phyloP scores from a whole-genome alignment of 306 rosid species.

The Sindora glabra region DNA sequence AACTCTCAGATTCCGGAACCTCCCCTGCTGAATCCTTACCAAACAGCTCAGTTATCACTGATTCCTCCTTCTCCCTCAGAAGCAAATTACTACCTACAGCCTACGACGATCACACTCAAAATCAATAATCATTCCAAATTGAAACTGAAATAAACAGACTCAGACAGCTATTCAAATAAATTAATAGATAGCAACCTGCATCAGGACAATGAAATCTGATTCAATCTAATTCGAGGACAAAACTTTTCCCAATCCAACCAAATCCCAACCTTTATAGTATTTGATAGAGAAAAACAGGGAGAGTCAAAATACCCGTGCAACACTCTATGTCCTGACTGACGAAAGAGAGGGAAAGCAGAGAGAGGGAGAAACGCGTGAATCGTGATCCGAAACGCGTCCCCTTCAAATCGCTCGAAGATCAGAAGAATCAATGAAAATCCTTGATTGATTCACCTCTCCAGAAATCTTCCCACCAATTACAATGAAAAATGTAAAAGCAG shows the following conservation, averaged over 20 bases:
- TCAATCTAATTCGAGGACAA: not conserved
- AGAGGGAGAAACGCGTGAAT: not conserved
- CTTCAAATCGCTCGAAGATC: not conserved
- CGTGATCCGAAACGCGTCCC: not conserved
- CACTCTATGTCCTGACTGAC: not conserved
- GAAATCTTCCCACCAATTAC: too few relatives aligned
- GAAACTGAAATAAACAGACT: too few relatives aligned
- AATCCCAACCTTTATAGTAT: not conserved
- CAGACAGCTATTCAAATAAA: too few relatives aligned
- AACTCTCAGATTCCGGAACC: slow-evolving; percentile 50
- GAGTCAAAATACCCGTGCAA: not conserved
- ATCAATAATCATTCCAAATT: not conserved
- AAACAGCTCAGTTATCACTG: slow-evolving; percentile 14
- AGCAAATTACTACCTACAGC: slow-evolving; percentile 10
- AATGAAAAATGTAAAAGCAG: too few relatives aligned
- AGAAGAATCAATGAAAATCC: not conserved
- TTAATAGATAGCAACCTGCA: slow-evolving; percentile 12
- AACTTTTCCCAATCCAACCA: too few relatives aligned
- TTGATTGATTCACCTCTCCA: not conserved
- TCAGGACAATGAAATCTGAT: slow-evolving; percentile 23
- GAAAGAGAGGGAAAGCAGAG: not conserved
- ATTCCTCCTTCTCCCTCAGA: not conserved
- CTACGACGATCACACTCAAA: not conserved
- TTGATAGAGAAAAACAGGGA: not conserved
- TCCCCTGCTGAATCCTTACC: slow-evolving; percentile 60